phyloP scores from a whole-genome alignment of 164 flowering plant genomes.

The Dillenia suffruticosa region DNA sequence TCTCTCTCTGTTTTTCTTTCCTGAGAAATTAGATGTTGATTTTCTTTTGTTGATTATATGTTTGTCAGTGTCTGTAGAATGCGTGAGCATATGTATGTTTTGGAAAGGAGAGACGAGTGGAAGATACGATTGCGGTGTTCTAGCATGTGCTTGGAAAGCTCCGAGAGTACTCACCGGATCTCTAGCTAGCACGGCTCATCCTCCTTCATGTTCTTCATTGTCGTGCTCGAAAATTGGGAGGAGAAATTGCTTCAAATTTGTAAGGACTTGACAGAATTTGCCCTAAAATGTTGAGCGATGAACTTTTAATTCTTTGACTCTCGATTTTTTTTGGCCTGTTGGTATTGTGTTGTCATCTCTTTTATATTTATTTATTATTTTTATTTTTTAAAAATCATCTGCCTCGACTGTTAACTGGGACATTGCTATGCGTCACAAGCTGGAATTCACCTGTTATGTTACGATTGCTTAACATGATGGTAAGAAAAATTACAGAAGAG shows the following conservation, averaged over 20 bases:
- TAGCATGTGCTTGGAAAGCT: slow-evolving; percentile 94
- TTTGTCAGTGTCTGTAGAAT: slow-evolving; percentile 73
- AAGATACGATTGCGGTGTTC: slow-evolving; percentile 61
- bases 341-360: no score
- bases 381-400: no score
- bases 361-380: no score
- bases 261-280: slow-evolving; percentile 15
- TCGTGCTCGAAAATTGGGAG: slow-evolving; percentile 22
- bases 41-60: slow-evolving; percentile 1
- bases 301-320: no score
- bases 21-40: background rate
- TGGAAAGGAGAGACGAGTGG: slow-evolving; percentile 61
- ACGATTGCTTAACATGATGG: no score
- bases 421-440: no score
- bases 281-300: no score
- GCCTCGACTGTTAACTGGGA: no score
- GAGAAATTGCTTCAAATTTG: slow-evolving; percentile 30
- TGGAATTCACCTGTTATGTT: no score
- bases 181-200: slow-evolving; percentile 77
- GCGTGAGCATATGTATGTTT: slow-evolving; percentile 73
- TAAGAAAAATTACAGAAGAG: no score
- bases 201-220: slow-evolving; percentile 35
- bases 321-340: no score
- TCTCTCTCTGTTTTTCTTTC: background rate
- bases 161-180: slow-evolving; percentile 84